Evolutionary conservation across 768 basidiomycete genomes (phyloP).

Genomic region (Serpula lacrymans): DNA sequence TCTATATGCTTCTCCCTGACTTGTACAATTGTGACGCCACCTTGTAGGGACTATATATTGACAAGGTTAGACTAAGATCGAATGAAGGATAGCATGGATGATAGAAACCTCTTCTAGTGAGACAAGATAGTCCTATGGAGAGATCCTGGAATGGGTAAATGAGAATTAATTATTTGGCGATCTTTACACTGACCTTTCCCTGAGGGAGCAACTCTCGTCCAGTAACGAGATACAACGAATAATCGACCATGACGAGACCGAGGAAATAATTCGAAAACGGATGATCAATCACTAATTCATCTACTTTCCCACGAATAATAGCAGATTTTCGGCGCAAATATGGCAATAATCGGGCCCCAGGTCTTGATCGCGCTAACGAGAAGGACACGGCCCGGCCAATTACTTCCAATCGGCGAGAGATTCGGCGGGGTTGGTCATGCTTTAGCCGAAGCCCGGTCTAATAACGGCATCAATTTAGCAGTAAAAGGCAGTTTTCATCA

Average conservation of each 20-base stretch:
- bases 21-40: constrained; percentile 89
- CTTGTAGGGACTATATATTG: constrained; percentile 60
- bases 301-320: too few species aligned
- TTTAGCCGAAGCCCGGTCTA: too few species aligned
- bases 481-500: too few species aligned
- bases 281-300: too few species aligned
- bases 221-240: constrained; percentile 85
- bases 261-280: too few species aligned
- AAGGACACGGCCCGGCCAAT: too few species aligned
- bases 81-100: neutral
- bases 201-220: constrained; percentile 73
- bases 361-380: too few species aligned
- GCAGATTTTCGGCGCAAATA: too few species aligned
- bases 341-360: too few species aligned
- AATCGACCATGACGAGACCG: constrained; percentile 54
- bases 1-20: constrained; percentile 83
- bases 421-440: too few species aligned
- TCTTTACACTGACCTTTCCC: constrained; percentile 53
- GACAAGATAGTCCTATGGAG: constrained; percentile 58
- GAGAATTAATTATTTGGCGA: constrained; percentile 1
- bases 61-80: constrained; percentile 5
- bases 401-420: too few species aligned
- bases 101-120: constrained; percentile 66
- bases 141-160: constrained; percentile 5
- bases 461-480: too few species aligned